Base-by-base conservation (phyloP, 495 filamentous ascomycete species). In the Tuber umbilicatum region DNA sequence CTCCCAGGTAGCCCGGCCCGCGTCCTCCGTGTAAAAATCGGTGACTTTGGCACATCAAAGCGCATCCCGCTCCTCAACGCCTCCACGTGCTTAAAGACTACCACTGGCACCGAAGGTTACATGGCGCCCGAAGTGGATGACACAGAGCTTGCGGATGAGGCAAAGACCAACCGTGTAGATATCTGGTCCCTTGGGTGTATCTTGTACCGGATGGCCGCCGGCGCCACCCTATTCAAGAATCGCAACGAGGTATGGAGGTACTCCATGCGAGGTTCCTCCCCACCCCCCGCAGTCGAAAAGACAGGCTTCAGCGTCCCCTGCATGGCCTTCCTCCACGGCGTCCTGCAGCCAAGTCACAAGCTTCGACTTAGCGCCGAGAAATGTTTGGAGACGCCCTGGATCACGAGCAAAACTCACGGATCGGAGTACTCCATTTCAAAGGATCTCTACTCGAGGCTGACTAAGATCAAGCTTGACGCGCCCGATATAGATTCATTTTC, bases 151-250 rank as follows among this genome's bases (percentile, higher is more conserved):
- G 41, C 41, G n/a, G 5, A 3, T 23, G 16, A 35, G 19, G 14
- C 12, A 12, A 67, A 69, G 17, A n/a, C 4, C 35, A 42, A 40
- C 0, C 0, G 17, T 1, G 72, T 19, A 35, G 72, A 73, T 40
- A 73, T 73, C 19, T 73, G 72, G 72, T 35, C 38, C 4, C 55
- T 73, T 16, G 72, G 72, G 16, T 73, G 72, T 35, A 17, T 73
- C 9, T 19, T 73, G 2, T 74, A 55, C 39, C 55, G 55, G 31
- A 64, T 64, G 55, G 27, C 35, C 14, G 55, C 55, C 4, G 55
- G 55, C 0, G 6, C 0, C 3, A 12, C 27, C 55, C 31, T 64
- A 7, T 64, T 64, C 55, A 0, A 0, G 3, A 7, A 1, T 27
- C 27, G 12, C 1, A 0, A 0, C 0, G 55, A 19, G 0, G 12